Base-by-base conservation (phyloP, 352 stramenopile genomes). In the Phytopythium montanum region DNA sequence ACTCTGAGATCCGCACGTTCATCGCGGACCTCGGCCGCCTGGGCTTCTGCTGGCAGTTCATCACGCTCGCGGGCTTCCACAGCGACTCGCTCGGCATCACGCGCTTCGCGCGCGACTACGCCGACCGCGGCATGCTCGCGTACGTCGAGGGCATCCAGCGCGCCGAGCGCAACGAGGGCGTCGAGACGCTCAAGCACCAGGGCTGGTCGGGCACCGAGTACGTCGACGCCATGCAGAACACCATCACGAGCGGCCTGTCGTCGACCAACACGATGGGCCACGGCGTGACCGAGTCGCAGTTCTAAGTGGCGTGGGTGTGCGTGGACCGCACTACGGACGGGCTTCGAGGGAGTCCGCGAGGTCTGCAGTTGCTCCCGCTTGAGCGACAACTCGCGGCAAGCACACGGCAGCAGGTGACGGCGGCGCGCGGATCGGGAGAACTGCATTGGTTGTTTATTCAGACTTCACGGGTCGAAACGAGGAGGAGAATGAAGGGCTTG, bases 31-130 rank as follows among this genome's bases (percentile, higher is more conserved):
- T 99, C 41, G 97, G 90, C 31, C 82, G 85, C 41, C 79, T 99
- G 56, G 97, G 97, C 60, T 99, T 98, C 76, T 95, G 91, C 54
- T 99, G 95, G 95, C 96, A 99, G 81, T 99, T 99, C 75, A 99
- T 99, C 61, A 99, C 97, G 51, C 85, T 99, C 45, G 96, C 96
- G 55, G 97, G 97, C 59, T 99, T 99, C 84, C 97, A 99, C 85
- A 94, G 89, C 48, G 97, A 99, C 75, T 98, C 95, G 55, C 88
- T 99, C 31, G 88, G 96, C 68, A 97, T 98, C 38, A 98, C 96
- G 1, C 81, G 96, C 56, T 96, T 99, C 51, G 94, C 96, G 9
- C 86, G 96, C 62, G 85, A 93, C 83, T 93, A 80, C 95, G 95
- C 82, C 59, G 81, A 79, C 70, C 97, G 85, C 59, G 87, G 72